A percentile compares a stretch with the other conserved stretches of the same genome.
phyloP scores from a whole-genome alignment of 2,329 filamentous ascomycete genomes.

The Cephalotrichum gorgonifer region DNA sequence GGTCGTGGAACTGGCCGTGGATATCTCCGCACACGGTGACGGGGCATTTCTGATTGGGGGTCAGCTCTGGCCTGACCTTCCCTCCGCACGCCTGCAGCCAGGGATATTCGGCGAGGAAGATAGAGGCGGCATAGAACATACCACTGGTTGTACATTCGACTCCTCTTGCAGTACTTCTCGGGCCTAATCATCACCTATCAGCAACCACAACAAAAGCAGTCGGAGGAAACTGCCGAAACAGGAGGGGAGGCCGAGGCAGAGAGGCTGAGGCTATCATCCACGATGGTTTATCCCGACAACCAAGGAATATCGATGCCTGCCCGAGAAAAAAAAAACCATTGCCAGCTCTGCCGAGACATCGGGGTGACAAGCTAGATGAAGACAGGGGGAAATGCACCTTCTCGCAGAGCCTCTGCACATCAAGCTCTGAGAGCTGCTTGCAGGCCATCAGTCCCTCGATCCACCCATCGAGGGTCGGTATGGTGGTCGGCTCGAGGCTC shows the following conservation, averaged over 20 bases:
- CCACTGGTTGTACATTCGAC: slow-evolving; percentile 97
- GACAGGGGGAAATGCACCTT: slow-evolving; percentile 74
- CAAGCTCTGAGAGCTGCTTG: slow-evolving; percentile 92
- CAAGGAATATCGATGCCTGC: slow-evolving; percentile 11
- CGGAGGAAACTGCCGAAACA: no score
- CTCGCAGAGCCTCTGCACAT: slow-evolving; percentile 94
- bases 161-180: slow-evolving; percentile 95
- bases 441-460: slow-evolving; percentile 97
- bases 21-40: slow-evolving; percentile 99
- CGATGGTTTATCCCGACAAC: no score
- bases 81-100: background rate
- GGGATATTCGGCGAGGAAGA: background rate
- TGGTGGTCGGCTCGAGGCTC: slow-evolving; percentile 67
- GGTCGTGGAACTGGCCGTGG: slow-evolving; percentile 95
- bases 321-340: slow-evolving; percentile 18
- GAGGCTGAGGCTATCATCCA: no score
- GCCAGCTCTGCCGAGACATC: slow-evolving; percentile 6
- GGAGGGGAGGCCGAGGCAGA: no score
- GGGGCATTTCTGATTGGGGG: slow-evolving; percentile 74
- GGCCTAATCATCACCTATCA: slow-evolving; percentile 46
- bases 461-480: slow-evolving; percentile 92
- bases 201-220: background rate
- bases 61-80: slow-evolving; percentile 1
- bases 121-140: slow-evolving; percentile 39
- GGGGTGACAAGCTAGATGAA: no score